Base-by-base conservation (phyloP, 2,329 filamentous ascomycete genomes). In the Penicillium crustosum region DNA sequence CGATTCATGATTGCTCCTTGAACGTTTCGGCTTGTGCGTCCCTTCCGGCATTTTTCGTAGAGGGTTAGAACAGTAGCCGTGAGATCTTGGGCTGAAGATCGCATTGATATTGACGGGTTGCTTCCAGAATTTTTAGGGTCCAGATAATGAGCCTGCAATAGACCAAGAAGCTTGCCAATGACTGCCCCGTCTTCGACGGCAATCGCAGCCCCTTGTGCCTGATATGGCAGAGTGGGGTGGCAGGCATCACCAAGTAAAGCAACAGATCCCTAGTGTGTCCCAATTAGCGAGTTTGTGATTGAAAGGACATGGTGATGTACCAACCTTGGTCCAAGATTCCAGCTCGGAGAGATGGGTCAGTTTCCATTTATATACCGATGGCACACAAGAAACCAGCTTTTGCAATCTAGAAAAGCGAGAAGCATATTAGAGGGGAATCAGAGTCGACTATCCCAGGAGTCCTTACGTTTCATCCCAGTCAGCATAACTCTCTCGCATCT, bases 181-280 rank as follows among this genome's bases (percentile, higher is more conserved):
- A 86, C 83, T 0, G 85, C 84, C 0, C 86, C 87, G 50, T 90
- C 87, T 66, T 90, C 87, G 1, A 89, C 77, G 0, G 83, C 82
- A 5, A 82, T 85, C 64, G 88, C 88, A 6, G 86, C 87, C 0
- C 87, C 86, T 68, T 86, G 87, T 0, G 83, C 86, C 41, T 84
- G 76, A 60, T 84, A 83, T 2, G 83, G 84, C 2, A 87, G 72
- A 79, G 86, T 86, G 0, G 84, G 82, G 66, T 87, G 86, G 57
- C 84, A 87, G 0, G 82, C 78, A 62, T 88, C 86, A 2, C 85
- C 86, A 5, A 71, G 57, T 9, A 71, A 61, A 23, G 64, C 53
- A 17, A 61, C 50, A 0, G 36, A 39, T 10, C 55, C 59, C 64
- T 66, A 17, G 19, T 6, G 10, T 13, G 15, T 13, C 13, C 2